Base-by-base conservation (phyloP, 331 rosid species). In the Quercus tomentella region DNA sequence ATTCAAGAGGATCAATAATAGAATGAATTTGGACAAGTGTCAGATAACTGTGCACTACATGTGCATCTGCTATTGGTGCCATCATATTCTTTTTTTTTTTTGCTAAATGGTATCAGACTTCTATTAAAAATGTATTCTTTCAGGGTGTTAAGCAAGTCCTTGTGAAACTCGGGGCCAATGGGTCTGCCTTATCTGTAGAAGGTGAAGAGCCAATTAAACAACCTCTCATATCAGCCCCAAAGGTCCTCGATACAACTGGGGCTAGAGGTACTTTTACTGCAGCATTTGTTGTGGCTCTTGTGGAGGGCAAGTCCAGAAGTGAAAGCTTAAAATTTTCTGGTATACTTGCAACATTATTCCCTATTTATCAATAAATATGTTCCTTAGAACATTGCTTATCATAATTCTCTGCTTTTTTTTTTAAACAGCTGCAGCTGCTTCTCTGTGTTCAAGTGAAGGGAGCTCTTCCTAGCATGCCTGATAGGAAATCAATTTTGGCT, bases 361-460 rank as follows among this genome's bases (percentile, higher is more conserved):
- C 31, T 22, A 16, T 79, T 76, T 8, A 56, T 61, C 61, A 17
- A 22, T 30, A 71, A 62, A 55, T 63, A 33, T 78, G 54, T 60
- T 55, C 56, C 45, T 51, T 55, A 22, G 23, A n/a, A 57, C 14
- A 68, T 35, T 9, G 65, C 25, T 52, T 25, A 12, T 65, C 55
- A 51, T 71, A 26, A 70, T 61, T 81, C 10, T 41, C 71, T 20
- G 52, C 41, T 20, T 26, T 71, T 56, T 56, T 37, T 37, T 7
- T 37, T 1, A 63, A 55, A 81, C 91, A 95, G 97, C 99, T 79
- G 97, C 97, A 6, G 99, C 99, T 3, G 97, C 96, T 55, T 95
- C 97, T 80, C 94, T 93, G 99, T 82, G 89, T 95, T 80, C 97
- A 91, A 89, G 97, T 93, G 73, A 95, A 93, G 85, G 99, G 97